Evolutionary conservation across 2,329 filamentous ascomycete species (phyloP), one percentile per base, ranked within the genome.

Genomic region (Tympanopsis confertula): DNA sequence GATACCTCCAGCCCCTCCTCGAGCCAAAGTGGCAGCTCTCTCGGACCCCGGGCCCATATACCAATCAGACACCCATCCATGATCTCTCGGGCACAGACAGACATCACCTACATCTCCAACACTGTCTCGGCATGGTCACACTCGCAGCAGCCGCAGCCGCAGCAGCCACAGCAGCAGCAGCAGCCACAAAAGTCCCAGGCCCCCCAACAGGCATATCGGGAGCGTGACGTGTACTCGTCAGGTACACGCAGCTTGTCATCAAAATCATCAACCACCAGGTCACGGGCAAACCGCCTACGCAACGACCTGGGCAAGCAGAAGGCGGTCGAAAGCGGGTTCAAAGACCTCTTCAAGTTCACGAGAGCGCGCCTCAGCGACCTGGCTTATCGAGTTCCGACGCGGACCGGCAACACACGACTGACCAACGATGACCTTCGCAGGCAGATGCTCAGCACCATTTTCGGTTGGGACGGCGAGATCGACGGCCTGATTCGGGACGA

Each of bases 401-500:
- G 7, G 22, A n/a, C 22, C 22, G 7, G 7, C 22, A 69, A 74
- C 39, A 57, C 64, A 3, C 70, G 69, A 19, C 59, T 86, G 19
- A 84, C 82, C 3, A 80, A 79, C 42, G 83, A 95, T 47, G 81
- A 94, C 46, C 69, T 95, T 33, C 78, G 89, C 35, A 73, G 72
- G 35, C 88, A 95, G 56, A 95, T 98, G 88, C 70, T 98, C 4
- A 85, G 73, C 47, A 82, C 88, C 5, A 87, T 98, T 2, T 98
- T 98, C 56, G 91, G 89, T 3, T 98, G 91, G 88, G 80, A 89
- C 38, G 79, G 80, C 39, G 86, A 94, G 47, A 78, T 89, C 28
- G 73, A 86, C 35, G 79, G 80, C 33, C 61, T 98, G 36, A 76
- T 98, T 38, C 74, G 78, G 7, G 88, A 96, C 54, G 91, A 98